Percentiles rank a stretch among this genome's conserved stretches.
Evolutionary conservation across 1,284 basidiomycete species (phyloP).

Genomic region (Sparassis latifolia): DNA sequence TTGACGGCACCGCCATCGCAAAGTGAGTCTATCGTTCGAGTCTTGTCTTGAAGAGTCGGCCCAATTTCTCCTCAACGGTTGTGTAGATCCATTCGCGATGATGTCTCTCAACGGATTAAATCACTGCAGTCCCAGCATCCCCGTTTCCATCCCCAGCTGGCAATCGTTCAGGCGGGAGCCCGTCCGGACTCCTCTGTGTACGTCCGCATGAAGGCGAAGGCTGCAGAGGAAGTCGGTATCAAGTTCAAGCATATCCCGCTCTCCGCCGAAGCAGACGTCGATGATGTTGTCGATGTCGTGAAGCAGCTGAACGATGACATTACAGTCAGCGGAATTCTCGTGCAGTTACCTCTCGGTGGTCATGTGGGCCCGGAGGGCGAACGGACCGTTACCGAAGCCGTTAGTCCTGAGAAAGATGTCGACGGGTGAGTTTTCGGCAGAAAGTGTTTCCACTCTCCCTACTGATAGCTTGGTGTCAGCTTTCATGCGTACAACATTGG

Average conservation of each 20-base stretch:
- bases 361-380: slow-evolving; percentile 84
- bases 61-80: neutral
- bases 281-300: slow-evolving; percentile 76
- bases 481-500: slow-evolving; percentile 99
- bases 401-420: slow-evolving; percentile 93
- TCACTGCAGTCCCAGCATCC: slow-evolving; percentile 59
- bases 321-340: slow-evolving; percentile 83
- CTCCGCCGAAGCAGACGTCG: slow-evolving; percentile 66
- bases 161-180: slow-evolving; percentile 91
- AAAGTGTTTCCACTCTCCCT: slow-evolving; percentile 1
- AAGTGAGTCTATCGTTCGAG: slow-evolving; percentile 48
- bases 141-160: slow-evolving; percentile 85
- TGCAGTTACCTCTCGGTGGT: slow-evolving; percentile 93
- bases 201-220: slow-evolving; percentile 97
- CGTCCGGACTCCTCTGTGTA: slow-evolving; percentile 90
- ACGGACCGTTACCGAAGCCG: slow-evolving; percentile 89
- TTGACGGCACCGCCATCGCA: slow-evolving; percentile 87
- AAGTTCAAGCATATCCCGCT: slow-evolving; percentile 78
- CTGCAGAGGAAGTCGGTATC: slow-evolving; percentile 93
- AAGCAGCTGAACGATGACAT: slow-evolving; percentile 83
- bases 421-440: slow-evolving; percentile 65
- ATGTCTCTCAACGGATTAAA: slow-evolving; percentile 63
- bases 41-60: neutral
- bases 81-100: slow-evolving; percentile 72
- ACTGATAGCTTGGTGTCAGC: slow-evolving; percentile 30